Evolutionary conservation across 192 early-diverging fungal species (phyloP).

Genomic region (Coemansia sp.): DNA sequence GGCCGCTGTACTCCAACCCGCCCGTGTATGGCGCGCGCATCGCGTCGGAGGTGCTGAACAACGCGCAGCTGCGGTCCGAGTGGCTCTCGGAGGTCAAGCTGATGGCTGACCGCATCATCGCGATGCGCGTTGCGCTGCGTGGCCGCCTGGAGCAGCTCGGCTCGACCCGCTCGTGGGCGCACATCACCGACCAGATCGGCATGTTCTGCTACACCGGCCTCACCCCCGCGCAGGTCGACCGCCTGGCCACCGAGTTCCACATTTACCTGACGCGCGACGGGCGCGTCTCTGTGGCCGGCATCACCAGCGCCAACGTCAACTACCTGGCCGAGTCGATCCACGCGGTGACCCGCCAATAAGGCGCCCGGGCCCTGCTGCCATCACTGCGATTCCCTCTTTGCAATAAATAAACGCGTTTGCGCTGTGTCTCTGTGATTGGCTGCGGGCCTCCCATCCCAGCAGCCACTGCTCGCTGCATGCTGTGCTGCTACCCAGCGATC

Average conservation of each 20-base stretch:
- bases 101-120: slow-evolving; percentile 98
- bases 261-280: slow-evolving; percentile 94
- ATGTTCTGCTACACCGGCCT: slow-evolving; percentile 99
- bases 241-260: slow-evolving; percentile 76
- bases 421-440: too few relatives aligned
- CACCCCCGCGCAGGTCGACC: slow-evolving; percentile 82
- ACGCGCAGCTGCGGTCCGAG: slow-evolving; percentile 67
- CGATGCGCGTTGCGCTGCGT: slow-evolving; percentile 79
- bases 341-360: slow-evolving; percentile 88
- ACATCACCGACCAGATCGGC: slow-evolving; percentile 94
- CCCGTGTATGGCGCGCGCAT: slow-evolving; percentile 94
- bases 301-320: slow-evolving; percentile 87
- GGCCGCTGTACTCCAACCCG: slow-evolving; percentile 98
- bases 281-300: slow-evolving; percentile 95
- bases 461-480: too few relatives aligned
- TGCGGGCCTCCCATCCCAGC: too few relatives aligned
- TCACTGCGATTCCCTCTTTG: too few relatives aligned
- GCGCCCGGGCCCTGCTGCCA: too few relatives aligned
- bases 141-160: slow-evolving; percentile 77
- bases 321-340: slow-evolving; percentile 96
- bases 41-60: slow-evolving; percentile 80
- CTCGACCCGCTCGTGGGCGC: slow-evolving; percentile 78
- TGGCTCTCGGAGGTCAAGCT: slow-evolving; percentile 89
- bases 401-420: too few relatives aligned
- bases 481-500: too few relatives aligned